Evolutionary conservation across 2,329 filamentous ascomycete genomes (phyloP), one percentile per base, ranked within the genome.

Genomic region (Blastomyces silverae): DNA sequence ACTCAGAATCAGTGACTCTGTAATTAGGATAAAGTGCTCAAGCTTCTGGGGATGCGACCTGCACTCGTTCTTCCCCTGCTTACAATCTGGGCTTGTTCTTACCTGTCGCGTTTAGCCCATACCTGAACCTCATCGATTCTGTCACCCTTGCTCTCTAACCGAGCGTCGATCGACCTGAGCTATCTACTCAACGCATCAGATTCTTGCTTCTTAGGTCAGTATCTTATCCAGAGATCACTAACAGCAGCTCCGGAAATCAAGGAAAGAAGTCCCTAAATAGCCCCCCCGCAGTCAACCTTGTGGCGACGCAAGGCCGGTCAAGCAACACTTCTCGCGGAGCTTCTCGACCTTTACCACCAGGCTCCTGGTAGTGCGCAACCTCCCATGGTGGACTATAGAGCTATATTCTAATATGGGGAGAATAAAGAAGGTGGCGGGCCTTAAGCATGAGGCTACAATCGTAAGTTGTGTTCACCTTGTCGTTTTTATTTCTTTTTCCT

Each of bases 401-500:
- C 66, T 62, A 37, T 66, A 72, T 69, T 69, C 69, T 71, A 78
- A 71, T 69, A 81, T 81, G 79, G 80, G 80, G 78, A 81, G 78
- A 80, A 81, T 82, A 73, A 81, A 81, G 76, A 82, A 81, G 78
- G 78, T 77, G 75, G 78, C 80, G 65, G 78, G 79, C 71, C 77
- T 79, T 67, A 82, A 82, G 71, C 80, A 82, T 73, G 80, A 81
- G 73, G 79, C 79, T 72, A 81, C 80, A 69, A 75, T 81, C 70
- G 80, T 82, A 74, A 74, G 79, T 76, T 53, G 50, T 31, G 25
- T 31, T 31, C 13, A 61, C 52, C 52, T 67, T 56, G 64, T 37
- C 48, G 64, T 64, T 58, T 58, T 58, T 11, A 20, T 42, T 28
- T 42, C 25, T 20, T 28, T 1, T 34, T 37, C 48, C 6, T 34